These are phyloP conservation scores for Nakazawaea anatomiae DNA, from an alignment of 805 yeast genomes.

Conservation along the genomic window DNA sequence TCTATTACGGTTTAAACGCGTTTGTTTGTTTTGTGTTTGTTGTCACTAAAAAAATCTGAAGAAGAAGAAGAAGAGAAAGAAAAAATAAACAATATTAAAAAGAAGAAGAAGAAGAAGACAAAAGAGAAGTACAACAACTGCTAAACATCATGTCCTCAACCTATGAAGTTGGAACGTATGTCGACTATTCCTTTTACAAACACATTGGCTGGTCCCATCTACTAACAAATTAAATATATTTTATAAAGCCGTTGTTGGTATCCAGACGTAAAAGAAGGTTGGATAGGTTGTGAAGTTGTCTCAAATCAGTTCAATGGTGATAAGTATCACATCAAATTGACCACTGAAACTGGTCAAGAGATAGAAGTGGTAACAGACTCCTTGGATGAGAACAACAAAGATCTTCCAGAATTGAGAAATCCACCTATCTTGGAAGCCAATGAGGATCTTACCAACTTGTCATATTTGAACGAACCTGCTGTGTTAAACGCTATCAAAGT, in stretches of 20 bases:
- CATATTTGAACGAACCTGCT: slow-evolving; percentile 94
- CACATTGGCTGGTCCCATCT: too few relatives aligned
- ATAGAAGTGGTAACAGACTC: slow-evolving; percentile 41
- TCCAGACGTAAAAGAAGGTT: slow-evolving; percentile 67
- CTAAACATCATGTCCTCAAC: slow-evolving; percentile 27
- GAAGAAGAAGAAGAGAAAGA: slow-evolving; percentile 2
- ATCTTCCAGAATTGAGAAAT: slow-evolving; percentile 77
- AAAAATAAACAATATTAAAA: slow-evolving; percentile 16
- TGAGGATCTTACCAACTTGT: slow-evolving; percentile 87
- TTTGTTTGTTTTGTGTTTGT: too few relatives aligned
- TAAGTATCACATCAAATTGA: slow-evolving; percentile 45
- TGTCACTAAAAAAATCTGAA: too few relatives aligned
- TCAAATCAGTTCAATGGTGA: slow-evolving; percentile 33
- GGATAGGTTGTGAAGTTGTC: slow-evolving; percentile 65
- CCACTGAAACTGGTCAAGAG: slow-evolving; percentile 43
- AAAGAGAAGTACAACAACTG: not conserved
- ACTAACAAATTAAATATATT: not conserved
- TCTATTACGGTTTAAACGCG: too few relatives aligned
- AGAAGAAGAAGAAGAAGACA: slow-evolving; percentile 14
- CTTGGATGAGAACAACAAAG: slow-evolving; percentile 46
- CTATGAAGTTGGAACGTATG: slow-evolving; percentile 52
- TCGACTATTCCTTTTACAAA: slow-evolving; percentile 9
- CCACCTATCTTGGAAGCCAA: slow-evolving; percentile 91
- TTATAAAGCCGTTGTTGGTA: slow-evolving; percentile 70
- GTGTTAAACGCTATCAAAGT: slow-evolving; percentile 89